Evolutionary conservation across 192 early-diverging fungal genomes (phyloP).

Genomic region (Podila clonocystis): DNA sequence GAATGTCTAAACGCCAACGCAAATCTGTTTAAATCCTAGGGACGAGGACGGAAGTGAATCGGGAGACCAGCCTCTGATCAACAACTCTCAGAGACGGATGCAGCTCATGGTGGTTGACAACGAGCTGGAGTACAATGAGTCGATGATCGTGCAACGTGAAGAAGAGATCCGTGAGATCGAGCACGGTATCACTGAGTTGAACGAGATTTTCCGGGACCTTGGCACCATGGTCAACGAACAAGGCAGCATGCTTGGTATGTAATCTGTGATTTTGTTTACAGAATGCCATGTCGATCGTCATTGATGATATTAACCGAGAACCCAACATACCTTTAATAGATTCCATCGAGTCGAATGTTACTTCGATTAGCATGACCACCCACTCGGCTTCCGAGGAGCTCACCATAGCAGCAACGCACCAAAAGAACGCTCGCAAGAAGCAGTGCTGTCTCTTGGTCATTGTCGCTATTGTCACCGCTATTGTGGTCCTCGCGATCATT

Average conservation of each 20-base stretch:
- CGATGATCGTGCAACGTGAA: slow-evolving; percentile 93
- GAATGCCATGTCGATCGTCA: no score
- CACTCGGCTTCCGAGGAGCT: slow-evolving; percentile 86
- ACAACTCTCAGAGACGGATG: slow-evolving; percentile 62
- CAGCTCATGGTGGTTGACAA: slow-evolving; percentile 85
- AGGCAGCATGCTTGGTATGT: slow-evolving; percentile 86
- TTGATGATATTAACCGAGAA: neutral
- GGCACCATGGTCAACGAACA: slow-evolving; percentile 98
- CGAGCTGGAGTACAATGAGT: slow-evolving; percentile 95
- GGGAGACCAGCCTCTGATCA: slow-evolving; percentile 70
- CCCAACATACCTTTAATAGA: slow-evolving; percentile 59
- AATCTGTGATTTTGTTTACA: neutral
- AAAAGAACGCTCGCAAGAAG: slow-evolving; percentile 78
- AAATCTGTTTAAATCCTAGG: slow-evolving; percentile 10
- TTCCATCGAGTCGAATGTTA: slow-evolving; percentile 96
- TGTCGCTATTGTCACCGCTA: slow-evolving; percentile 66
- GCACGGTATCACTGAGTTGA: slow-evolving; percentile 91
- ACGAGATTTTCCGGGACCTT: slow-evolving; percentile 97
- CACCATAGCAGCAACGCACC: slow-evolving; percentile 79
- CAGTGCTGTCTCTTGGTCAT: slow-evolving; percentile 89
- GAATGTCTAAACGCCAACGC: neutral
- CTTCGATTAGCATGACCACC: slow-evolving; percentile 79
- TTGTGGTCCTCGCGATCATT: slow-evolving; percentile 47
- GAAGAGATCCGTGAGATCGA: slow-evolving; percentile 93
- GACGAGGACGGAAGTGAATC: slow-evolving; percentile 58